Conservation (phyloP, 345 rosid species). For the Brassica nigra region DNA sequence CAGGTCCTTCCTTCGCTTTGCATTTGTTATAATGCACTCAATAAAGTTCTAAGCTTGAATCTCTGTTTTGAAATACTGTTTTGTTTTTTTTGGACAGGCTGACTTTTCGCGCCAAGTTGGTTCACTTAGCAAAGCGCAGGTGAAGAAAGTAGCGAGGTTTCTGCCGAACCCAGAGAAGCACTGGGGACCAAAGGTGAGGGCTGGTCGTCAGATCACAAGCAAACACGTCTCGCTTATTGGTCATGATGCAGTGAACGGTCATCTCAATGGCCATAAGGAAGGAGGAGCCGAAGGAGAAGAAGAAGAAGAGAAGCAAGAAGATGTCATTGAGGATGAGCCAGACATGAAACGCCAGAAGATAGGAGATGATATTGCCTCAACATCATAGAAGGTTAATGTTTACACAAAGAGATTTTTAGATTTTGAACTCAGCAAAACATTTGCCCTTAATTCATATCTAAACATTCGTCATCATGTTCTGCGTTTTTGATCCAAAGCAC, state of each 20-base stretch:
- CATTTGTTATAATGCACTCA: neutral
- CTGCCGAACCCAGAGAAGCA: constrained; percentile 98
- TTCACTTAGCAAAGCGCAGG: constrained; percentile 94
- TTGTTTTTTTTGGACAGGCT: constrained; percentile 53
- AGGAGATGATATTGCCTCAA: constrained; percentile 23
- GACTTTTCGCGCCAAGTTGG: constrained; percentile 88
- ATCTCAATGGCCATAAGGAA: constrained; percentile 53
- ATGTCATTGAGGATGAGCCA: constrained; percentile 31
- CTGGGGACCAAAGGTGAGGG: constrained; percentile 98
- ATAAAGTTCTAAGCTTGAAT: neutral
- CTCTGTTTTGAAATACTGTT: neutral
- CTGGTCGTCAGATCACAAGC: constrained; percentile 93
- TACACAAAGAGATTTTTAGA: neutral
- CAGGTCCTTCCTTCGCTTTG: constrained; percentile 48
- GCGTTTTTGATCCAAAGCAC: constrained; percentile 3
- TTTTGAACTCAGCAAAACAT: constrained; percentile 10
- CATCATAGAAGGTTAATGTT: constrained; percentile 15
- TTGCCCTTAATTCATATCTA: neutral
- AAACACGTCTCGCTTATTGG: constrained; percentile 96
- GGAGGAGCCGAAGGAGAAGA: constrained; percentile 40
- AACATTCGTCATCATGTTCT: neutral
- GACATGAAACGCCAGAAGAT: constrained; percentile 39
- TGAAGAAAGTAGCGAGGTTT: constrained; percentile 87
- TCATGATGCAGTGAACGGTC: constrained; percentile 79
- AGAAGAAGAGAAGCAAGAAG: constrained; percentile 33